Conservation (phyloP, 352 stramenopile species). For the Pythium coloratum region DNA sequence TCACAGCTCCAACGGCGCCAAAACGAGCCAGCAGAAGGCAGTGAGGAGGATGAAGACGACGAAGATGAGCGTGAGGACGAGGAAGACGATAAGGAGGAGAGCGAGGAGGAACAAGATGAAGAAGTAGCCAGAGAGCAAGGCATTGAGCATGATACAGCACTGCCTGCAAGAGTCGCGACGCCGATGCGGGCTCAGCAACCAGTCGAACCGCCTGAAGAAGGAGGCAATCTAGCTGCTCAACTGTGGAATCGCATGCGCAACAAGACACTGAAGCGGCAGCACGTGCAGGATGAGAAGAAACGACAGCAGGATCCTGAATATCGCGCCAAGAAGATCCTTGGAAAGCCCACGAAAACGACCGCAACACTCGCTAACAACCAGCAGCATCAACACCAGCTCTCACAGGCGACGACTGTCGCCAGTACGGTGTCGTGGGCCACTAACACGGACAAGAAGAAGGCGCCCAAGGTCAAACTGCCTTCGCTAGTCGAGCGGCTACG, state of each 20-base stretch:
- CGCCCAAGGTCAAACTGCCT: conserved; percentile 60
- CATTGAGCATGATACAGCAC: not conserved
- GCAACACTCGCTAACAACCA: not conserved
- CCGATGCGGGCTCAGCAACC: not conserved
- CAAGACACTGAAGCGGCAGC: conserved; percentile 44
- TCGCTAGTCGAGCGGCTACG: conserved; percentile 73
- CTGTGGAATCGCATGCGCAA: conserved; percentile 75
- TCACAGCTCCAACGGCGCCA: conserved; percentile 11
- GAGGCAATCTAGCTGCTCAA: conserved; percentile 34
- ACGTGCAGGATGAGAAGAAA: conserved; percentile 36
- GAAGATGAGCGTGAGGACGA: not conserved
- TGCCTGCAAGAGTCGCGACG: not conserved
- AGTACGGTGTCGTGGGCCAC: conserved; percentile 17
- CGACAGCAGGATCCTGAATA: conserved; percentile 53
- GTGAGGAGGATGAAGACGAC: conserved; percentile 6
- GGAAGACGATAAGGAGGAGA: not conserved
- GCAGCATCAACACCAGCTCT: not conserved
- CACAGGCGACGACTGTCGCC: conserved; percentile 6
- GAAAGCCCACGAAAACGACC: conserved; percentile 19
- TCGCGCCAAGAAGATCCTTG: conserved; percentile 54
- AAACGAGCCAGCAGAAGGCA: conserved; percentile 5
- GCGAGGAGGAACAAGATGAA: conserved; percentile 2
- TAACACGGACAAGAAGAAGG: conserved; percentile 49
- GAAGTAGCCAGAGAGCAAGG: not conserved
- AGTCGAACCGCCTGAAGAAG: not conserved